A percentile compares a stretch with the other conserved stretches of the same genome.
phyloP scores from a whole-genome alignment of 805 yeast species.

The Saccharomycopsis fermentans region DNA sequence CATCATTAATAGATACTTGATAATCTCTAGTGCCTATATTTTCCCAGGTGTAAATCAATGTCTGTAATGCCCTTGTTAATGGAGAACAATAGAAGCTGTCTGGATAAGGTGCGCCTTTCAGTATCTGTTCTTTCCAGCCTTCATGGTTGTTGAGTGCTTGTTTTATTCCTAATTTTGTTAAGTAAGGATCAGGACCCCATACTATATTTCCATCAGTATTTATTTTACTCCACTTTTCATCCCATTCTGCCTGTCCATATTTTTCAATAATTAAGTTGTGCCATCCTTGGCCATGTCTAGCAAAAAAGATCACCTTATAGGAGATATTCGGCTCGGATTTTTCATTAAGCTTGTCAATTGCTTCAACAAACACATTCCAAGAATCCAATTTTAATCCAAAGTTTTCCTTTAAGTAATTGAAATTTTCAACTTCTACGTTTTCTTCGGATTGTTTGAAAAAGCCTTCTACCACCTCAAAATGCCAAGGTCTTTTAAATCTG shows the following conservation, averaged over 20 bases:
- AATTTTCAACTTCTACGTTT: slow-evolving; percentile 32
- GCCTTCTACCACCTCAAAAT: slow-evolving; percentile 30
- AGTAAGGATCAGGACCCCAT: slow-evolving; percentile 53
- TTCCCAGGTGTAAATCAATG: slow-evolving; percentile 43
- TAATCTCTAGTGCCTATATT: slow-evolving; percentile 20
- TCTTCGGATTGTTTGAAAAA: slow-evolving; percentile 35
- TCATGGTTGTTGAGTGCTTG: slow-evolving; percentile 44
- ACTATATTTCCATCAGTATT: slow-evolving; percentile 44
- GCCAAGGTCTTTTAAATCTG: slow-evolving; percentile 14
- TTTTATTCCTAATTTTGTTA: slow-evolving; percentile 43
- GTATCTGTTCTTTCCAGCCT: slow-evolving; percentile 32
- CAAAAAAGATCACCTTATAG: slow-evolving; percentile 43
- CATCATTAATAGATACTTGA: slow-evolving; percentile 29
- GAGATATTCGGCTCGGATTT: slow-evolving; percentile 22
- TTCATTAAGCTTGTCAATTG: slow-evolving; percentile 30
- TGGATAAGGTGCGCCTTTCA: slow-evolving; percentile 47
- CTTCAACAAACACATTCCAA: slow-evolving; percentile 27
- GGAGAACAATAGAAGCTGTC: slow-evolving; percentile 49
- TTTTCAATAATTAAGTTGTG: slow-evolving; percentile 47
- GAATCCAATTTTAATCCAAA: slow-evolving; percentile 31
- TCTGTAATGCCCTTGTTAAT: slow-evolving; percentile 51
- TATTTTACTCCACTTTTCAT: slow-evolving; percentile 39
- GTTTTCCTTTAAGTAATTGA: slow-evolving; percentile 33
- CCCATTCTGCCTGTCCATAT: slow-evolving; percentile 52
- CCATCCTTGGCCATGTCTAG: slow-evolving; percentile 64